Conservation (phyloP, 192 early-diverging fungal genomes). For the Coemansia asiatica region DNA sequence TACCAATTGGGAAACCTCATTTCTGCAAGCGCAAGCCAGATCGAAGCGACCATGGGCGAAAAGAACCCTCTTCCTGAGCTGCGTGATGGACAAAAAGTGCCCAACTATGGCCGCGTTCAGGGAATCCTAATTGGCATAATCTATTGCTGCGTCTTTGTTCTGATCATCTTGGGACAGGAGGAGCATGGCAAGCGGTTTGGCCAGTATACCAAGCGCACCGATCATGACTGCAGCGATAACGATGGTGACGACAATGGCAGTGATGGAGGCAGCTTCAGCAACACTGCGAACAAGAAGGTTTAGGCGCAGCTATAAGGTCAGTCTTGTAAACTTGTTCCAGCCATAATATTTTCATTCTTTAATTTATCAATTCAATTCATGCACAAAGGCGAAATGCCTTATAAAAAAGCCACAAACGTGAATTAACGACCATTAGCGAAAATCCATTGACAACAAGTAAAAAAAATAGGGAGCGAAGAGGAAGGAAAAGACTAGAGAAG, state of each 20-base stretch:
- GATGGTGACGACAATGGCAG: background rate
- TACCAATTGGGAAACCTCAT: conserved; percentile 78
- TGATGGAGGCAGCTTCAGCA: background rate
- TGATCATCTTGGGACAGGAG: conserved; percentile 60
- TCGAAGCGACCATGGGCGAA: conserved; percentile 60
- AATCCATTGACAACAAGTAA: too few species aligned
- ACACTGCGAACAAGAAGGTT: background rate
- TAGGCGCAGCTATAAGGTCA: too few species aligned
- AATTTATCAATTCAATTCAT: too few species aligned
- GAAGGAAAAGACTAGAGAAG: too few species aligned
- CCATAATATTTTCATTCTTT: too few species aligned
- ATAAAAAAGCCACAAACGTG: too few species aligned
- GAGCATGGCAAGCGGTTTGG: conserved; percentile 58
- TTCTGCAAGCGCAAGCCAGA: conserved; percentile 57
- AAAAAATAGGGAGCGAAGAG: too few species aligned
- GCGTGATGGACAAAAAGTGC: conserved; percentile 45
- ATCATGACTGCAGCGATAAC: background rate
- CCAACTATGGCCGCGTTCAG: conserved; percentile 58
- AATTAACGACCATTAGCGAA: too few species aligned
- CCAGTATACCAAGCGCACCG: background rate
- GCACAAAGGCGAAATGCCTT: too few species aligned
- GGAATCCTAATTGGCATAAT: conserved; percentile 62
- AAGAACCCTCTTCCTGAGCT: conserved; percentile 53
- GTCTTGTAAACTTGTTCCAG: too few species aligned
- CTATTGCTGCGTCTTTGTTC: conserved; percentile 43